phyloP scores from a whole-genome alignment of 148 eudicot species.

The Rhododendron griersonianum region DNA sequence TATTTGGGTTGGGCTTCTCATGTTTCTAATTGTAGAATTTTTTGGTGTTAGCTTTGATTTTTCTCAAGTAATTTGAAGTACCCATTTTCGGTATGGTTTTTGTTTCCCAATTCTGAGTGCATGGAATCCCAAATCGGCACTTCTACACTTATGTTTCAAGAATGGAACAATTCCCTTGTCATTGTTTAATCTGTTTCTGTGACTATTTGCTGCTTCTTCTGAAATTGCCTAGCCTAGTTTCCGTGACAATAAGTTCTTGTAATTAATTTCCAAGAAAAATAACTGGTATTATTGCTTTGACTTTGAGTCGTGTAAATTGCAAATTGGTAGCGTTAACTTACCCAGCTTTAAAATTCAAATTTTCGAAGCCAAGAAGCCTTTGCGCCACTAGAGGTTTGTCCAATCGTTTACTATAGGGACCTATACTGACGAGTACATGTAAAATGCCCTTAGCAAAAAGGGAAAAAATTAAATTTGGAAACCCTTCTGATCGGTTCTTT shows the following conservation, averaged over 20 bases:
- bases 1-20: constrained; percentile 6
- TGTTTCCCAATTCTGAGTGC: background rate
- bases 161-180: background rate
- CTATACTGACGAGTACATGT: background rate
- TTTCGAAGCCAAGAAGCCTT: background rate
- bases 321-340: background rate
- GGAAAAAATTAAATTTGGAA: background rate
- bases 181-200: background rate
- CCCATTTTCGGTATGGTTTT: background rate
- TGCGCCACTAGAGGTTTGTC: background rate
- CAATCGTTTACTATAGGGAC: background rate
- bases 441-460: background rate
- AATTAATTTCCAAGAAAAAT: background rate
- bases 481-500: background rate
- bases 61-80: background rate
- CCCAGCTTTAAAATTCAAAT: background rate
- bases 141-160: background rate
- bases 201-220: background rate
- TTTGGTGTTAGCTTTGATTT: constrained; percentile 2
- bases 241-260: background rate
- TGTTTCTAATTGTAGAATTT: constrained; percentile 4
- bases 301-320: background rate
- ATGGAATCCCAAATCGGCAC: background rate
- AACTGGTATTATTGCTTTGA: background rate
- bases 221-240: background rate